A percentile compares a stretch with the other conserved stretches of the same genome.
Conservation (phyloP, 1,284 basidiomycete genomes). For the Puccinia horiana region DNA sequence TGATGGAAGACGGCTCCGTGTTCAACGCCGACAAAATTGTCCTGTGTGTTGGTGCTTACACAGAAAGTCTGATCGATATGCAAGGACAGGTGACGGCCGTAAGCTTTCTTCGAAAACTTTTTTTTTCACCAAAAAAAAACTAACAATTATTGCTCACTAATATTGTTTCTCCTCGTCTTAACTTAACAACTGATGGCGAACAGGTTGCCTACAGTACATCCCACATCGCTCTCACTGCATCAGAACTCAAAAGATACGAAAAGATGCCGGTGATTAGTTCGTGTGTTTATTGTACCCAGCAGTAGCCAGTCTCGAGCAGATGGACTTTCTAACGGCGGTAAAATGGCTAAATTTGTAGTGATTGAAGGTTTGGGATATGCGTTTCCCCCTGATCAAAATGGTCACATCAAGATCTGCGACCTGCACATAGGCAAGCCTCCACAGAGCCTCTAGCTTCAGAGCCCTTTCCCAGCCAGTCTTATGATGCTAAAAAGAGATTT, state of each 20-base stretch:
- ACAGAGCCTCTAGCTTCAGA: neutral
- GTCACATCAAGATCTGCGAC: conserved; percentile 40
- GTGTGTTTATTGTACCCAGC: neutral
- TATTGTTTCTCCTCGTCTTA: neutral
- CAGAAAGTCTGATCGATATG: conserved; percentile 46
- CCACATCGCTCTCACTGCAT: conserved; percentile 39
- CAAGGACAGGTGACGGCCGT: conserved; percentile 44
- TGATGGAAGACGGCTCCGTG: conserved; percentile 36
- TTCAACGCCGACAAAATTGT: conserved; percentile 39
- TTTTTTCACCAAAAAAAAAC: neutral
- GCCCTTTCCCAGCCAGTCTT: too few relatives aligned
- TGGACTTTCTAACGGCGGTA: neutral
- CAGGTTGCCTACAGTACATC: conserved; percentile 46
- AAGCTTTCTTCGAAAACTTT: too few relatives aligned
- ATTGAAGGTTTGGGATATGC: conserved; percentile 41
- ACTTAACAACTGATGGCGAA: neutral
- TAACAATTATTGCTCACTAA: conserved; percentile 3
- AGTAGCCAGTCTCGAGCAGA: too few relatives aligned
- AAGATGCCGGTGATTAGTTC: conserved; percentile 41
- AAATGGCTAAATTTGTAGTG: conserved; percentile 8
- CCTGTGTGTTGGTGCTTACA: conserved; percentile 35
- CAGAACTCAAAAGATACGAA: conserved; percentile 30
- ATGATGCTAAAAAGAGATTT: neutral
- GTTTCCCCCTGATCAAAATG: conserved; percentile 42
- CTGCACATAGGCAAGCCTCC: conserved; percentile 36